Base-by-base conservation (phyloP, 2,329 filamentous ascomycete genomes). In the Talaromyces albobiverticillius region DNA sequence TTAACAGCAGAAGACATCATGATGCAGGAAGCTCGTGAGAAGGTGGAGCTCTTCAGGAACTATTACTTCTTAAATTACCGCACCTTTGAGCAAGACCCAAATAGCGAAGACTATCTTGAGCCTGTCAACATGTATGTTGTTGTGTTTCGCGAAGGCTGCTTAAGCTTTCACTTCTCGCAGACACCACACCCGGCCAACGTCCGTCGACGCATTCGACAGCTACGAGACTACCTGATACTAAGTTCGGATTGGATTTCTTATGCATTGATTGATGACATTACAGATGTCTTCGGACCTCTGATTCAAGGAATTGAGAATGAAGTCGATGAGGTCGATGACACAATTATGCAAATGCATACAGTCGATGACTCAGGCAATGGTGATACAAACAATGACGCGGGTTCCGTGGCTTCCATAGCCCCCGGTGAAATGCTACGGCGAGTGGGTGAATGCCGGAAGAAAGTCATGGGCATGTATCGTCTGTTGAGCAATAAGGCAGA, bases 51-150 rank as follows among this genome's bases (percentile, higher is more conserved):
- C 1, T 99, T 99, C 78, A 87, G 90, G 31, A 89, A 95, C 69
- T 99, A 99, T 75, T 99, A 99, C 72, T 96, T 99, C 65, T 90
- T 99, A 74, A 97, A 96, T 70, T 99, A 99, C 71, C 88, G 94
- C 14, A 95, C 91, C 0, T 99, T 99, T 67, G 94, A 99, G 68
- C 94, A 97, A 70, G 94, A 99, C 67, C 84, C 85, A 57, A 87
- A 87, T 62, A 95, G 86, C 67, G 89, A 94, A 54, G 86, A 95
- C 66, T 96, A 95, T 68, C 81, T 99, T 43, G 90, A 97, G 63
- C 93, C 94, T 0, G 89, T 99, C 66, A 96, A 97, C 72, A 90
- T 99, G 82, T 99, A 97, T 65, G 88, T 96, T 32, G 88, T 97
- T 8, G 94, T 99, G 9, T 99, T 99, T 77, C 85, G 92, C 11